Evolutionary conservation across 2,329 filamentous ascomycete species (phyloP), one percentile per base, ranked within the genome.

Genomic region (Hansfordia pulvinata): DNA sequence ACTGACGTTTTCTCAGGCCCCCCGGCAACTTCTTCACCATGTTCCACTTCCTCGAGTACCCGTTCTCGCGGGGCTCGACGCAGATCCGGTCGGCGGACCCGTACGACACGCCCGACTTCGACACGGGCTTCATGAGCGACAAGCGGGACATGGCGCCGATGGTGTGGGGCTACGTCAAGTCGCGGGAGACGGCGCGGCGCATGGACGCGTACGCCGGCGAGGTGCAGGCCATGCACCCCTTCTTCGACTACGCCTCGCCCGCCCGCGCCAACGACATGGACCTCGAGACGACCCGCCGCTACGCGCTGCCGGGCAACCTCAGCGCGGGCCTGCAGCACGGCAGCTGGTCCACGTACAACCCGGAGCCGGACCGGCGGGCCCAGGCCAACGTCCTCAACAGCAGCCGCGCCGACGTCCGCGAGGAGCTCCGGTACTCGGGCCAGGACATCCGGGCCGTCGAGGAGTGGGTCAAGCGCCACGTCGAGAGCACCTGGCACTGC

Each of bases 161-260:
- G 74, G 77, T 86, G 5, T 85, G 80, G 79, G 75, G 75, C 4
- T 85, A 85, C 53, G 80, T 84, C 60, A 84, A 84, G 56, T 81
- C 75, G 3, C 75, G 79, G 30, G 79, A 84, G 62, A 85, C 78
- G 4, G 80, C 80, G 2, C 67, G 80, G 4, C 70, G 78, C 35
- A 84, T 84, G 79, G 66, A 76, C 15, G 72, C 78, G 1, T 85
- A 82, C 36, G 78, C 78, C 2, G 80, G 80, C 33, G 80, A 86
- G 47, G 77, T 81, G 5, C 53, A 65, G 38, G 53, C 49, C 26
- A 71, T 70, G 56, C 79, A 85, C 47, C 81, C 81, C 8, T 74
- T 76, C 59, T 86, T 79, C 45, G 57, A 64, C 23, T 82, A 64
- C 43, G 69, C 82, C 52, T 80, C 73, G 12, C 64, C 72, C 1